Percentiles rank a stretch among this genome's conserved stretches.
Conservation (phyloP, 2,329 filamentous ascomycete genomes). For the Huntiella omanensis region DNA sequence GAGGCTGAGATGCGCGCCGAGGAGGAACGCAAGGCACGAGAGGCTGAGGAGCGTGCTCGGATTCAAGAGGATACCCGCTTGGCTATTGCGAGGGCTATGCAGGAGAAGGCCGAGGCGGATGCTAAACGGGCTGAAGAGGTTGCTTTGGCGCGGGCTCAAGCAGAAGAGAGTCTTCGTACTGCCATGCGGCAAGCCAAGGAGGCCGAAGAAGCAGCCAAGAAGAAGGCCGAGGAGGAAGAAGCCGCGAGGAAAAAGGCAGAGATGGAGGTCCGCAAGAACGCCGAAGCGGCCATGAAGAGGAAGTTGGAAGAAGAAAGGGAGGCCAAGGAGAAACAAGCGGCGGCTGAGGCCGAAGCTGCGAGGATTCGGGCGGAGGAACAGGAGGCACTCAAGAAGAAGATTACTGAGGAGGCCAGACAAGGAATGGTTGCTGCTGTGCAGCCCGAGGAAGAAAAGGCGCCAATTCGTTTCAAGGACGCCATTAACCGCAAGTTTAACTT, state of each 20-base stretch:
- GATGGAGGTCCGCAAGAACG: constrained; percentile 17
- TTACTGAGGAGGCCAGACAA: constrained; percentile 35
- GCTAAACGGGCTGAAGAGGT: constrained; percentile 14
- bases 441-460: constrained; percentile 40
- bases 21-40: constrained; percentile 15
- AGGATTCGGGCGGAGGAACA: constrained; percentile 32
- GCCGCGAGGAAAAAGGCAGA: constrained; percentile 14
- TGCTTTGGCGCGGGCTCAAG: constrained; percentile 4
- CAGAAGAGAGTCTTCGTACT: constrained; percentile 15
- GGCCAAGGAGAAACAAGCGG: constrained; percentile 21
- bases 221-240: constrained; percentile 12
- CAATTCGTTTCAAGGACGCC: constrained; percentile 81
- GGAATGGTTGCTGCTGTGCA: constrained; percentile 30
- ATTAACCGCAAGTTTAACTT: constrained; percentile 85
- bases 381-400: constrained; percentile 33
- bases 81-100: constrained; percentile 12
- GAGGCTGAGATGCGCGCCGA: constrained; percentile 16
- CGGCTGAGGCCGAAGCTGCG: constrained; percentile 19
- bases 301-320: constrained; percentile 19
- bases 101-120: constrained; percentile 15
- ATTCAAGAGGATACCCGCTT: constrained; percentile 15
- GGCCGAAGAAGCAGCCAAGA: constrained; percentile 17
- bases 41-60: constrained; percentile 14
- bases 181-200: constrained; percentile 21
- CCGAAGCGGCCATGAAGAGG: constrained; percentile 22